phyloP scores from a whole-genome alignment of 1,139 yeast species.

The Blastobotrys capitulatus region DNA sequence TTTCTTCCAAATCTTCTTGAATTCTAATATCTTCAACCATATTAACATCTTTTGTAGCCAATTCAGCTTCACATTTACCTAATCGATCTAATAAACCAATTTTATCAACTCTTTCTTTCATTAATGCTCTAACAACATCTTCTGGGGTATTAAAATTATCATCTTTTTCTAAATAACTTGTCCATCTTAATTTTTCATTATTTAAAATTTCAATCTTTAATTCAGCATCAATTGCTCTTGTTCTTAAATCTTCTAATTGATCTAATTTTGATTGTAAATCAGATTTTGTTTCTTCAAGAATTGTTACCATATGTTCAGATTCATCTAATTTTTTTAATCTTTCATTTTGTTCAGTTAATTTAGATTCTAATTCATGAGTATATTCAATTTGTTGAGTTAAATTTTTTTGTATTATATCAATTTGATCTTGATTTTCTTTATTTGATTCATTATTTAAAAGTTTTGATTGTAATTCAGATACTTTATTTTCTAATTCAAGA shows the following conservation, averaged over 20 bases:
- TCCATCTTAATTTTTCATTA: constrained; percentile 40
- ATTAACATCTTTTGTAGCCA: constrained; percentile 26
- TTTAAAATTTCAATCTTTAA: constrained; percentile 47
- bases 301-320: constrained; percentile 42
- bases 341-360: constrained; percentile 44
- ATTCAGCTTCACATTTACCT: constrained; percentile 33
- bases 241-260: constrained; percentile 42
- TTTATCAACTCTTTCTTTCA: constrained; percentile 32
- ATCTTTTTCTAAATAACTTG: constrained; percentile 27
- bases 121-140: constrained; percentile 31
- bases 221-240: constrained; percentile 46
- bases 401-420: constrained; percentile 39
- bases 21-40: constrained; percentile 33
- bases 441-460: constrained; percentile 27
- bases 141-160: constrained; percentile 31
- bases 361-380: constrained; percentile 50
- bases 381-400: constrained; percentile 54
- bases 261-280: constrained; percentile 40
- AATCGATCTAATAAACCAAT: constrained; percentile 30
- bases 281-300: constrained; percentile 48
- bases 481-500: constrained; percentile 34
- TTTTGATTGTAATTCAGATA: constrained; percentile 11
- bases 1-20: constrained; percentile 35
- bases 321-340: constrained; percentile 41
- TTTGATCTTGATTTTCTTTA: constrained; percentile 22